Conservation (phyloP, 805 yeast genomes). For the Candida koratica region DNA sequence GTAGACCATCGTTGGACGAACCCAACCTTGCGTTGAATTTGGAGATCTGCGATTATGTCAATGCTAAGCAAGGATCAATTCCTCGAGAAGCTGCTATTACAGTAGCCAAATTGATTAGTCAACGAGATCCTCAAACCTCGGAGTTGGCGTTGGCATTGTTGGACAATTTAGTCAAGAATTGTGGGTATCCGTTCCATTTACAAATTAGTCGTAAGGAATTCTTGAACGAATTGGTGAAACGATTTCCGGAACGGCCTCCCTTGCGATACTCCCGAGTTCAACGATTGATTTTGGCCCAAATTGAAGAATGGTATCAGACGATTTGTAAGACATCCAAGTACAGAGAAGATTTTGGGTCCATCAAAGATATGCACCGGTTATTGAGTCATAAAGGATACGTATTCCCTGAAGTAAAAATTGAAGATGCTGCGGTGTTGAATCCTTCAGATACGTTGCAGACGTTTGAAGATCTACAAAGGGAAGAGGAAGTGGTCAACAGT, state of each 20-base stretch:
- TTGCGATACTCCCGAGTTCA: conserved; percentile 78
- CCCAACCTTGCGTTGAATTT: conserved; percentile 86
- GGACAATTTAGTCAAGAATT: conserved; percentile 91
- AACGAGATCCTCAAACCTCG: conserved; percentile 78
- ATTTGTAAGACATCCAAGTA: conserved; percentile 85
- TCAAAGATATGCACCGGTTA: conserved; percentile 93
- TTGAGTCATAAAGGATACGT: conserved; percentile 85
- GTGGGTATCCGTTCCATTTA: conserved; percentile 95
- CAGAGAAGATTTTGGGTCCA: conserved; percentile 86
- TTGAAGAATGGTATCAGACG: conserved; percentile 97
- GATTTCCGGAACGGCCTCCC: conserved; percentile 95
- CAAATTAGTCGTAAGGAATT: conserved; percentile 95
- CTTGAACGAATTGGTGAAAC: conserved; percentile 83
- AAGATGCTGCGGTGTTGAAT: conserved; percentile 88
- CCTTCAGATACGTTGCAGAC: conserved; percentile 86
- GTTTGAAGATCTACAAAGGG: conserved; percentile 84
- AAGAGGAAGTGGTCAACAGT: conserved; percentile 86
- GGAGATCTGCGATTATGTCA: conserved; percentile 90
- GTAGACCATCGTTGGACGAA: conserved; percentile 74
- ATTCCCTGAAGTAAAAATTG: conserved; percentile 87
- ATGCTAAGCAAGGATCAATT: conserved; percentile 83
- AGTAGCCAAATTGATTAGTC: conserved; percentile 76
- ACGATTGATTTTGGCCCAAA: conserved; percentile 77
- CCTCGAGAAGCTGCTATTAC: conserved; percentile 92
- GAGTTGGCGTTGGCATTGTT: conserved; percentile 78